phyloP scores from a whole-genome alignment of 2,329 filamentous ascomycete species.

The Aspergillus glaucus region DNA sequence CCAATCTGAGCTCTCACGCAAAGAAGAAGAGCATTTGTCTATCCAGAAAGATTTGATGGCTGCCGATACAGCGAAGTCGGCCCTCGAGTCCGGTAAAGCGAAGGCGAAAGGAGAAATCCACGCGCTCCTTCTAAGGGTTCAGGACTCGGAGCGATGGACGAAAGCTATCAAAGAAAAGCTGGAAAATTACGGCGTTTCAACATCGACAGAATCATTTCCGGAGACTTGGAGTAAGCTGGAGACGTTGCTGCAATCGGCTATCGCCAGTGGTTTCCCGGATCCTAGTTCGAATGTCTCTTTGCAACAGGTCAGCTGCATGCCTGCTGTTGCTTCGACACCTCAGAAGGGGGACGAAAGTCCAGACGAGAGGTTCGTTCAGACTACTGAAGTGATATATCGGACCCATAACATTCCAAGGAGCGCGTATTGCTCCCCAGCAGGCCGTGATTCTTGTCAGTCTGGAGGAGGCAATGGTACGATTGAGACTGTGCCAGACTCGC shows the following conservation, averaged over 20 bases:
- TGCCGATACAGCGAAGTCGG: slow-evolving; percentile 9
- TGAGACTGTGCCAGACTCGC: slow-evolving; percentile 3
- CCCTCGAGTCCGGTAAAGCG: slow-evolving; percentile 14
- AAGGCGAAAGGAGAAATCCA: slow-evolving; percentile 20
- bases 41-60: slow-evolving; percentile 7
- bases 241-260: slow-evolving; percentile 6
- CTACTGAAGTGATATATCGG: slow-evolving; percentile 15
- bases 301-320: not conserved
- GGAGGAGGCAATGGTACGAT: not conserved
- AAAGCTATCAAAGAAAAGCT: slow-evolving; percentile 16
- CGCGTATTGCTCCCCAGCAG: slow-evolving; percentile 4
- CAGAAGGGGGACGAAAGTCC: not conserved
- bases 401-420: slow-evolving; percentile 10
- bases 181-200: slow-evolving; percentile 9
- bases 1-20: slow-evolving; percentile 11
- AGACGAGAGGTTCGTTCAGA: slow-evolving; percentile 5
- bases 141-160: slow-evolving; percentile 19
- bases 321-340: not conserved
- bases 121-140: slow-evolving; percentile 17
- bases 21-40: slow-evolving; percentile 24
- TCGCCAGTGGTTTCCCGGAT: not conserved
- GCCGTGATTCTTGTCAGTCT: not conserved
- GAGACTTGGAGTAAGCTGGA: slow-evolving; percentile 17
- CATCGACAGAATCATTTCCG: slow-evolving; percentile 11
- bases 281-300: not conserved